Evolutionary conservation across 257 asterid species (phyloP).

Genomic region (Gentiana straminea): DNA sequence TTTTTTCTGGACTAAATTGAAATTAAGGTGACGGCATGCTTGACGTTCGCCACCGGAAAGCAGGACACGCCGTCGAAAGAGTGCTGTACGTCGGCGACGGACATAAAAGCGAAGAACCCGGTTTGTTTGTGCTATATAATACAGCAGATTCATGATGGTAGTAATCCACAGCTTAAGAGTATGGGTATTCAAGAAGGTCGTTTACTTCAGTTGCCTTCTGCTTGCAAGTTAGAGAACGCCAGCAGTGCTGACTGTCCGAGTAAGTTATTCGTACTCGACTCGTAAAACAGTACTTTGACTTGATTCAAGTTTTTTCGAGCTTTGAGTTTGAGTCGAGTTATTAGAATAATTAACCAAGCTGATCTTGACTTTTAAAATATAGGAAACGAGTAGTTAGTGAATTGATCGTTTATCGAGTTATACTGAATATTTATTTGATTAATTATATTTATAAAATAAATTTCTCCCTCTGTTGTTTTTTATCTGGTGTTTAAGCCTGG

Average conservation of each 20-base stretch:
- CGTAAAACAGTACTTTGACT: not conserved
- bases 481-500: too few relatives aligned
- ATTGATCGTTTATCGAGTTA: too few relatives aligned
- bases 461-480: too few relatives aligned
- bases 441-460: too few relatives aligned
- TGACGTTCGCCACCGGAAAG: slow-evolving; percentile 55
- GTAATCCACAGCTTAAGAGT: slow-evolving; percentile 42
- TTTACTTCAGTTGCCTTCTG: slow-evolving; percentile 70
- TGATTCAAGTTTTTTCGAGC: not conserved
- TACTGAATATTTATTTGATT: too few relatives aligned
- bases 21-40: slow-evolving; percentile 35
- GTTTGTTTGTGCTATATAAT: slow-evolving; percentile 66
- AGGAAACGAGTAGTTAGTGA: too few relatives aligned
- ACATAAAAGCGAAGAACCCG: slow-evolving; percentile 41
- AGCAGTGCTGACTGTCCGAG: slow-evolving; percentile 66
- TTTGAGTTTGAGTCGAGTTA: not conserved
- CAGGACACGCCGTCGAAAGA: slow-evolving; percentile 48
- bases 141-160: slow-evolving; percentile 66
- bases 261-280: slow-evolving; percentile 15
- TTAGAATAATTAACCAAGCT: too few relatives aligned
- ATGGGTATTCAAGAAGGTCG: slow-evolving; percentile 69
- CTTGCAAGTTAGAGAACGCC: slow-evolving; percentile 52
- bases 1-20: too few relatives aligned
- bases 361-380: too few relatives aligned
- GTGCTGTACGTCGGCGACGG: slow-evolving; percentile 59